Base-by-base conservation (phyloP, 805 yeast genomes). In the Maudiozyma bulderi region DNA sequence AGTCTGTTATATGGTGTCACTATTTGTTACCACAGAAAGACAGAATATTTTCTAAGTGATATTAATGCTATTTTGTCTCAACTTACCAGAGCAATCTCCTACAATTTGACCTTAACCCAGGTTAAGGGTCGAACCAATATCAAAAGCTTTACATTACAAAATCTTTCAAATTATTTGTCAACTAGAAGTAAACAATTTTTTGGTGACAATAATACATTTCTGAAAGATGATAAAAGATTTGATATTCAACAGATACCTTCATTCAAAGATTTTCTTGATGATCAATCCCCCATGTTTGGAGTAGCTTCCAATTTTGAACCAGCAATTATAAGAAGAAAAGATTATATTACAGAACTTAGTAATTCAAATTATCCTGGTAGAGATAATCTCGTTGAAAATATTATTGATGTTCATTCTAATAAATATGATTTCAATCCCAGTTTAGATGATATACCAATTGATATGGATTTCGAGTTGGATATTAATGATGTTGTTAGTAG, bases 1-100 rank as follows among this genome's bases (percentile, higher is more conserved):
- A 61, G 56, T 39, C 45, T 65, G 11, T 39, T 65, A 15, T 65
- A 59, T 49, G 69, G 69, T 8, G 61, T 65, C 2, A 54, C 66
- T 6, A 48, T 65, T 3, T 65, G 69, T 43, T 63, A 64, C 45
- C 56, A 58, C 28, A 56, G 57, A 41, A 63, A 65, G 45, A 58
- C 66, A 2, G 66, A 61, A 30, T 65, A 54, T 51, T 58, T 65
- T 11, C 46, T 64, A 8, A 59, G 52, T 43, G 69, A 65, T 46
- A 43, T 65, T 29, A 54, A 46, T n/a, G 44, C 46, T 29, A 44
- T 62, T 9, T 44, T 58, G 33, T 47, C 52, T 6, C 64, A 59
- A 46, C 45, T 65, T 5, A 38, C 45, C 1, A 47, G 37, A 61
- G 60, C 40, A 48, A 52, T 34, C 31, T 47, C n/a, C n/a, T 20